Conservation (phyloP, 306 rosid genomes). For the Begonia peltatifolia region DNA sequence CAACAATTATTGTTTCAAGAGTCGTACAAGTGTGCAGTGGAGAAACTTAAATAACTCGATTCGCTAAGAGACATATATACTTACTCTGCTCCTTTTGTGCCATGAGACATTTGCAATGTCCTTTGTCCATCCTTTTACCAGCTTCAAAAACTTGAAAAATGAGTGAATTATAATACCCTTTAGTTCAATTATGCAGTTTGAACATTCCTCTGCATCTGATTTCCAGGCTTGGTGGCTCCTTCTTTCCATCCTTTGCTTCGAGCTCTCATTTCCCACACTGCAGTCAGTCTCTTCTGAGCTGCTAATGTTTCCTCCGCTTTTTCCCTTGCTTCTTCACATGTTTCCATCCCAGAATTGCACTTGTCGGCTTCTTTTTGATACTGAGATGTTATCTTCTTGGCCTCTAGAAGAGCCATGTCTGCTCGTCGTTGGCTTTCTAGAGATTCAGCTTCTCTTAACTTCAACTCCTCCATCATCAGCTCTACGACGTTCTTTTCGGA, state of each 20-base stretch:
- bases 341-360: slow-evolving; percentile 98
- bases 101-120: too few relatives aligned
- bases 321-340: slow-evolving; percentile 94
- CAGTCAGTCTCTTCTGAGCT: slow-evolving; percentile 59
- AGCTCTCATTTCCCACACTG: slow-evolving; percentile 87
- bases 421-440: slow-evolving; percentile 59
- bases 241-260: slow-evolving; percentile 97
- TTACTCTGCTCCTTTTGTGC: too few relatives aligned
- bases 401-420: slow-evolving; percentile 91
- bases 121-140: too few relatives aligned
- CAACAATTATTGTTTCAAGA: too few relatives aligned
- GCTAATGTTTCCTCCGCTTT: slow-evolving; percentile 57
- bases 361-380: slow-evolving; percentile 98
- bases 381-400: slow-evolving; percentile 91
- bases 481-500: slow-evolving; percentile 81
- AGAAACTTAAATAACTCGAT: too few relatives aligned
- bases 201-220: slow-evolving; percentile 44
- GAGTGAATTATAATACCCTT: neutral
- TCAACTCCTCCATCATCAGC: slow-evolving; percentile 78
- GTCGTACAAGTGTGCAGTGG: too few relatives aligned
- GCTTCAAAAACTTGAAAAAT: neutral
- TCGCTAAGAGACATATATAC: too few relatives aligned
- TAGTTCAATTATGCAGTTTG: slow-evolving; percentile 32
- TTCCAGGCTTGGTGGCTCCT: slow-evolving; percentile 42
- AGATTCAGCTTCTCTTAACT: slow-evolving; percentile 64